Conservation (phyloP, 257 asterid species). For the Petrea volubilis region DNA sequence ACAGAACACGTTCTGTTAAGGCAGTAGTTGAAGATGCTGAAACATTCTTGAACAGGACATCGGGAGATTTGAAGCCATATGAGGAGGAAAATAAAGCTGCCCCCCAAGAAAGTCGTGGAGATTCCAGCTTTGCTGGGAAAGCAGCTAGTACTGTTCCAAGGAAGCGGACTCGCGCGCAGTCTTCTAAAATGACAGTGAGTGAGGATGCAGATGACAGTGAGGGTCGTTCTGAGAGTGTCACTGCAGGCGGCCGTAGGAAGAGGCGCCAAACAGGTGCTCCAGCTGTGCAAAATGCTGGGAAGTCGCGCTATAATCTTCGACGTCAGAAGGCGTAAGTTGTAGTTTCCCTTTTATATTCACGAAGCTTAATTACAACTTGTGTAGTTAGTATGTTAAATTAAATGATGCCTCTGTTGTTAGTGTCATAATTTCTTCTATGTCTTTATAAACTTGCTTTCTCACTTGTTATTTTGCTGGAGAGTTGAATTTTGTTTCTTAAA, state of each 20-base stretch:
- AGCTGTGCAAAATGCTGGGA: slow-evolving; percentile 50
- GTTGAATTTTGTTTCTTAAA: background rate
- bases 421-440: background rate
- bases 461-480: background rate
- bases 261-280: slow-evolving; percentile 60
- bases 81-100: slow-evolving; percentile 39
- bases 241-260: slow-evolving; percentile 69
- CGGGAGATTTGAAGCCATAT: slow-evolving; percentile 27
- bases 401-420: background rate
- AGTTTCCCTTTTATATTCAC: background rate
- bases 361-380: background rate
- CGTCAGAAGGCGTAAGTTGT: slow-evolving; percentile 51
- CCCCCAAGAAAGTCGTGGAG: slow-evolving; percentile 50
- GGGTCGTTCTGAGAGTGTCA: slow-evolving; percentile 64
- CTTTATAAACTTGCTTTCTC: background rate
- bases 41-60: slow-evolving; percentile 44
- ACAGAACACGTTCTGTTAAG: slow-evolving; percentile 55
- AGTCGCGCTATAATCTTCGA: slow-evolving; percentile 76
- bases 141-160: slow-evolving; percentile 40
- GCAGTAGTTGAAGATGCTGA: slow-evolving; percentile 75
- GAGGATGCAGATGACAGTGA: slow-evolving; percentile 70
- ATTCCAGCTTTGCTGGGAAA: slow-evolving; percentile 45
- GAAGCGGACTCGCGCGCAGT: slow-evolving; percentile 55
- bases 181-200: slow-evolving; percentile 50
- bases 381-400: background rate